These are phyloP conservation scores for Microstegium vimineum DNA, from an alignment of 176 grass and related monocot genomes.

Conservation along the genomic window DNA sequence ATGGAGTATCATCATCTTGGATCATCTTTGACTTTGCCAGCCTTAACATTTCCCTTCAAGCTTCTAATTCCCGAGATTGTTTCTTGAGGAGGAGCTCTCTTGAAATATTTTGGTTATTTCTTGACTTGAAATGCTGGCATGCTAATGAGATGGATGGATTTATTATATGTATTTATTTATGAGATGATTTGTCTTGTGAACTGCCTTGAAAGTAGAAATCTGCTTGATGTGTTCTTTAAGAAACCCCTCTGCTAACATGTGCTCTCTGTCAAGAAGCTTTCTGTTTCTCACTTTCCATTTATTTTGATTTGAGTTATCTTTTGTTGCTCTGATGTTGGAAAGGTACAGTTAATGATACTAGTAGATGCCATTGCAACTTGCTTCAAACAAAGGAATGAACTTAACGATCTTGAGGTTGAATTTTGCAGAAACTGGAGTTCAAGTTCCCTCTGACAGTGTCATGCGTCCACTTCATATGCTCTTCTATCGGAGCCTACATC, in stretches of 20 bases:
- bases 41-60: neutral
- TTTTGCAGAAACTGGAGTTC: constrained; percentile 84
- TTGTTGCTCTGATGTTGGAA: constrained; percentile 7
- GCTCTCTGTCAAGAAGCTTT: constrained; percentile 8
- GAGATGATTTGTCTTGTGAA: neutral
- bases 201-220: neutral
- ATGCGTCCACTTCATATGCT: constrained; percentile 96
- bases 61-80: neutral
- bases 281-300: neutral
- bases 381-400: neutral
- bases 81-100: neutral
- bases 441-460: constrained; percentile 94
- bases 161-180: neutral
- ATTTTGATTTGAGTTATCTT: neutral
- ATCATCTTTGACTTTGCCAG: neutral
- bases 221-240: constrained; percentile 6
- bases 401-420: neutral
- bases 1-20: neutral
- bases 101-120: neutral
- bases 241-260: neutral
- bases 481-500: constrained; percentile 77
- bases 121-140: neutral
- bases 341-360: neutral
- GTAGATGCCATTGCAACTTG: neutral
- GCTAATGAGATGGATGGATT: neutral